These are phyloP conservation scores for Bacterosira constricta DNA, from an alignment of 108 stramenopile genomes.

Conservation along the genomic window DNA sequence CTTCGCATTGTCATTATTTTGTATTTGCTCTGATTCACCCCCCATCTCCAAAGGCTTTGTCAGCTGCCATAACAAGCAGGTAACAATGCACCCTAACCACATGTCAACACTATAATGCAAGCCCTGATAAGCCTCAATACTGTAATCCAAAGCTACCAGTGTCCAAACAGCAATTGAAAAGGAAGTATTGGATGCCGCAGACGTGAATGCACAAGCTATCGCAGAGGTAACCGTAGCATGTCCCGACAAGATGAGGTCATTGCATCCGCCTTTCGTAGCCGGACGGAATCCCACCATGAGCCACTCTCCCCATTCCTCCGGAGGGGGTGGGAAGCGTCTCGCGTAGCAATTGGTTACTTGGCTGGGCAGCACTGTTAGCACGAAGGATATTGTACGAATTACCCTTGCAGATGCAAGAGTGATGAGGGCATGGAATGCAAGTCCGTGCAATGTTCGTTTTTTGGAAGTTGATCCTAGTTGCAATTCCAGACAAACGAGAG, in stretches of 20 bases:
- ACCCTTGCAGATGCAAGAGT: constrained; percentile 63
- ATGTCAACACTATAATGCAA: constrained; percentile 89
- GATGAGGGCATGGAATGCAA: constrained; percentile 58
- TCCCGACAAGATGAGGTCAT: constrained; percentile 84
- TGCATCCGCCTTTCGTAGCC: constrained; percentile 76
- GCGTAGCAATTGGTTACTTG: constrained; percentile 68
- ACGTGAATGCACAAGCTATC: constrained; percentile 65
- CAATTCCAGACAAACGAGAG: constrained; percentile 66
- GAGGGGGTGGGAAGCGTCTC: constrained; percentile 71
- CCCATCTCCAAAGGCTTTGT: constrained; percentile 50
- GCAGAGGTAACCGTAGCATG: constrained; percentile 82
- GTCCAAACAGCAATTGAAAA: constrained; percentile 73
- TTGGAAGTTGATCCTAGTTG: constrained; percentile 20
- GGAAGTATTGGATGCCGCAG: constrained; percentile 47
- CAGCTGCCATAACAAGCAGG: constrained; percentile 67
- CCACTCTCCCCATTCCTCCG: constrained; percentile 67
- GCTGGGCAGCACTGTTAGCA: constrained; percentile 76
- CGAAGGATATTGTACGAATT: constrained; percentile 73
- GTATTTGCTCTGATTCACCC: constrained; percentile 14
- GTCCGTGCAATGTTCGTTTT: constrained; percentile 56
- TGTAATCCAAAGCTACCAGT: constrained; percentile 72
- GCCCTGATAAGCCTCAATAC: constrained; percentile 81
- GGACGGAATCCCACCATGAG: constrained; percentile 72
- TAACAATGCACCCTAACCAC: constrained; percentile 79
- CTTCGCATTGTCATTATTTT: background rate